These are phyloP conservation scores for Rubia tinctorum DNA, from an alignment of 305 asterid species.

Conservation along the genomic window DNA sequence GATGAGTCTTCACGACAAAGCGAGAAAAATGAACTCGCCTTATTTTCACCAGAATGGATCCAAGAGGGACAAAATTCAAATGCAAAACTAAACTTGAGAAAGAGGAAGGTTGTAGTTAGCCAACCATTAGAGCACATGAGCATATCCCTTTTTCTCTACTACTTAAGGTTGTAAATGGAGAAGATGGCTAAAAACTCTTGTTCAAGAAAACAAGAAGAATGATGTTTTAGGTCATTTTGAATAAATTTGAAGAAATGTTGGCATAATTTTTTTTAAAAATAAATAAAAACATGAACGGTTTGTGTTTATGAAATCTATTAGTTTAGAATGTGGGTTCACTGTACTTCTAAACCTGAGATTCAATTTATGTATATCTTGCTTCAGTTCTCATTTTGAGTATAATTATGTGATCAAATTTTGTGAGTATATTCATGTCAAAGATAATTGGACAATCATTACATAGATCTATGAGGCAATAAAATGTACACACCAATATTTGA, in stretches of 20 bases:
- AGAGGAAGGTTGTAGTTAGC: constrained; percentile 22
- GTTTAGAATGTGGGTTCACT: too few relatives aligned
- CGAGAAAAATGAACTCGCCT: constrained; percentile 15
- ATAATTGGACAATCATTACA: too few relatives aligned
- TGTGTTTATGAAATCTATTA: too few relatives aligned
- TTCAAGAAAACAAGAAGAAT: not conserved
- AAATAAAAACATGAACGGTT: too few relatives aligned
- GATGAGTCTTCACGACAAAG: constrained; percentile 10
- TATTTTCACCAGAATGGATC: constrained; percentile 17
- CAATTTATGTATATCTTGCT: too few relatives aligned
- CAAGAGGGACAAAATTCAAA: constrained; percentile 19
- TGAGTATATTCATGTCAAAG: too few relatives aligned
- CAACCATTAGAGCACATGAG: constrained; percentile 21
- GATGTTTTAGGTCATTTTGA: not conserved
- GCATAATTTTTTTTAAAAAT: not conserved
- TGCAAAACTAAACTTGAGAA: constrained; percentile 13
- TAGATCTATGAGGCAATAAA: too few relatives aligned
- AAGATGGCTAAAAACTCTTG: not conserved
- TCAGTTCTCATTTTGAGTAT: too few relatives aligned
- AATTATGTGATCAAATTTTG: too few relatives aligned
- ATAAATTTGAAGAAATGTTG: not conserved
- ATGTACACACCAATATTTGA: too few relatives aligned
- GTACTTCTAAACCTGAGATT: too few relatives aligned
- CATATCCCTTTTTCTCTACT: constrained; percentile 14
- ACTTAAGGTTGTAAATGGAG: not conserved